phyloP scores from a whole-genome alignment of 2,329 filamentous ascomycete genomes.

The Bipolaris oryzae region DNA sequence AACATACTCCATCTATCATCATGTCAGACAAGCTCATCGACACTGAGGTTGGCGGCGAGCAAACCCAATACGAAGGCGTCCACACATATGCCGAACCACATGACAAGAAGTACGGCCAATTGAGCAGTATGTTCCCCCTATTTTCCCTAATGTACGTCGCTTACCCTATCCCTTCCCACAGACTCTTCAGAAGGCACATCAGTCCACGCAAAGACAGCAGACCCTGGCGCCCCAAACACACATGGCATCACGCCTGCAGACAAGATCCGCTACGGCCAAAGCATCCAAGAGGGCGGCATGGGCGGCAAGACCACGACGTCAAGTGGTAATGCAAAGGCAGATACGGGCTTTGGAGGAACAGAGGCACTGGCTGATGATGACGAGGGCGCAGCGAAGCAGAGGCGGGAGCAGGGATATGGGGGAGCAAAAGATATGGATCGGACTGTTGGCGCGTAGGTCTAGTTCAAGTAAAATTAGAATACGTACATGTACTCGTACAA shows the following conservation, averaged over 20 bases:
- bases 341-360: slow-evolving; percentile 49
- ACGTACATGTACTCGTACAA: background rate
- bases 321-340: slow-evolving; percentile 47
- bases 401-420: slow-evolving; percentile 61
- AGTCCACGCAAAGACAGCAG: slow-evolving; percentile 23
- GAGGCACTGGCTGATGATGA: slow-evolving; percentile 49
- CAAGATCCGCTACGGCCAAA: slow-evolving; percentile 62
- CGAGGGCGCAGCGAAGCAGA: slow-evolving; percentile 47
- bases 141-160: background rate
- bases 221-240: slow-evolving; percentile 52
- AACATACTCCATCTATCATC: background rate
- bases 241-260: slow-evolving; percentile 50
- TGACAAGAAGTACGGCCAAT: slow-evolving; percentile 62
- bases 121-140: slow-evolving; percentile 54
- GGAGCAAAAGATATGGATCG: slow-evolving; percentile 53
- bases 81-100: slow-evolving; percentile 57
- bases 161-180: background rate
- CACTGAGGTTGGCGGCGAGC: slow-evolving; percentile 64
- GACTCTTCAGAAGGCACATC: slow-evolving; percentile 18
- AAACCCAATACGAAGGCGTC: slow-evolving; percentile 66
- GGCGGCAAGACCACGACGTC: slow-evolving; percentile 58
- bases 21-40: slow-evolving; percentile 65
- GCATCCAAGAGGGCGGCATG: slow-evolving; percentile 61
- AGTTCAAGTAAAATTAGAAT: no score
- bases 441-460: slow-evolving; percentile 55